A percentile compares a stretch with the other conserved stretches of the same genome.
Conservation (phyloP, 768 basidiomycete genomes). For the Pleurotus tuber-regium region DNA sequence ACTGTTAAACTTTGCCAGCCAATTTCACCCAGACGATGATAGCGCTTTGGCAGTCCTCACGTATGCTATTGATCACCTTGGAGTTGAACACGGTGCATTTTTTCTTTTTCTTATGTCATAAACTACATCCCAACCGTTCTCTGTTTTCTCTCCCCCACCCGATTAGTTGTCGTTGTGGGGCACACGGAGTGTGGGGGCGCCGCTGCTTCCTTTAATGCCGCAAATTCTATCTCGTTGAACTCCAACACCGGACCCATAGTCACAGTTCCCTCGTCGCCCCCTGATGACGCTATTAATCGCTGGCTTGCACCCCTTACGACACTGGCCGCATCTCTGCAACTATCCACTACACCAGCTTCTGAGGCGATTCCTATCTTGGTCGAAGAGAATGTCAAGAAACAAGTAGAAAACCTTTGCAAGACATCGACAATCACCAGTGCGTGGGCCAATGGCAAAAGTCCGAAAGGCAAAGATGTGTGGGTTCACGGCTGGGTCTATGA, state of each 20-base stretch:
- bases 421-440: conserved; percentile 29
- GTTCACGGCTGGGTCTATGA: conserved; percentile 56
- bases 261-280: conserved; percentile 16
- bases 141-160: conserved; percentile 4
- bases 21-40: conserved; percentile 59
- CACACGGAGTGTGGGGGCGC: conserved; percentile 69
- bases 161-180: conserved; percentile 61
- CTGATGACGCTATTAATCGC: conserved; percentile 37
- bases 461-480: conserved; percentile 13
- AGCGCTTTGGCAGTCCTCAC: conserved; percentile 56
- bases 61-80: conserved; percentile 53
- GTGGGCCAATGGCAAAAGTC: conserved; percentile 21
- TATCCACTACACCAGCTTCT: conserved; percentile 16
- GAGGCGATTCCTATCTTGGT: conserved; percentile 31
- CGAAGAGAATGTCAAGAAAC: conserved; percentile 39
- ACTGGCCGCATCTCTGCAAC: conserved; percentile 36
- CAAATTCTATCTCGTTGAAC: conserved; percentile 12
- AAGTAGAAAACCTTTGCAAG: conserved; percentile 31
- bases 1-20: conserved; percentile 30
- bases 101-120: conserved; percentile 1
- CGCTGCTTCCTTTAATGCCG: conserved; percentile 33
- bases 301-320: conserved; percentile 56
- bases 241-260: conserved; percentile 9
- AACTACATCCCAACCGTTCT: conserved; percentile 10
- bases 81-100: conserved; percentile 57